A percentile compares a stretch with the other conserved stretches of the same genome.
Conservation (phyloP, 2,329 filamentous ascomycete species). For the Neonectria punicea region DNA sequence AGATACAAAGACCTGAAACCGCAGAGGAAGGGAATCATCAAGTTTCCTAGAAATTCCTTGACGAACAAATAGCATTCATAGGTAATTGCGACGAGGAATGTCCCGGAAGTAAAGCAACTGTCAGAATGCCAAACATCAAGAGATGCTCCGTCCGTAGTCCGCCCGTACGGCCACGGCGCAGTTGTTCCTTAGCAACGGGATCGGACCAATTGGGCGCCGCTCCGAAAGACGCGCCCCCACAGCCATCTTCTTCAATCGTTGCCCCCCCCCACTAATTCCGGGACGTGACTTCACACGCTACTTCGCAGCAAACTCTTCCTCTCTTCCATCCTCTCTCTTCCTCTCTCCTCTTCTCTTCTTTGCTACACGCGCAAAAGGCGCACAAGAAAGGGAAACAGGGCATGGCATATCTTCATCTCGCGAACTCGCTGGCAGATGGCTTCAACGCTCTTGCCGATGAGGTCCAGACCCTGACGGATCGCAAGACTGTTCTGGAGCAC, state of each 20-base stretch:
- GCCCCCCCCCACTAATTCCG: constrained; percentile 11
- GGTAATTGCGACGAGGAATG: constrained; percentile 1
- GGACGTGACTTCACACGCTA: constrained; percentile 22
- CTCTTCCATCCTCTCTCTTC: constrained; percentile 27
- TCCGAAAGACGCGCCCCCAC: background rate
- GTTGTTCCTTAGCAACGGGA: constrained; percentile 15
- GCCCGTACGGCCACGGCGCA: background rate
- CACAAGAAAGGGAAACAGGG: constrained; percentile 34
- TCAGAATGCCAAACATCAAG: background rate
- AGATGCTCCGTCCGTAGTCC: background rate
- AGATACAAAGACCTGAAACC: background rate
- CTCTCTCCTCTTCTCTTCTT: constrained; percentile 21
- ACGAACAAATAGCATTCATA: background rate
- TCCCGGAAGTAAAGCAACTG: background rate
- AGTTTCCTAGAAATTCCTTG: background rate
- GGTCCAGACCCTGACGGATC: constrained; percentile 70
- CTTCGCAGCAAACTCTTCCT: constrained; percentile 30
- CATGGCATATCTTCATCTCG: constrained; percentile 54
- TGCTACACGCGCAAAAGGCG: constrained; percentile 28
- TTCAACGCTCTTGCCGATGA: constrained; percentile 73
- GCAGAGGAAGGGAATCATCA: background rate
- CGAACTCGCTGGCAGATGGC: constrained; percentile 70
- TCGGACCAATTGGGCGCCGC: constrained; percentile 14
- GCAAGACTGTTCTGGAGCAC: constrained; percentile 73
- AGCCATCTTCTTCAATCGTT: background rate